These are phyloP conservation scores for Dendrocalamus sinicus DNA, from an alignment of 176 grass and related monocot species.

Conservation along the genomic window DNA sequence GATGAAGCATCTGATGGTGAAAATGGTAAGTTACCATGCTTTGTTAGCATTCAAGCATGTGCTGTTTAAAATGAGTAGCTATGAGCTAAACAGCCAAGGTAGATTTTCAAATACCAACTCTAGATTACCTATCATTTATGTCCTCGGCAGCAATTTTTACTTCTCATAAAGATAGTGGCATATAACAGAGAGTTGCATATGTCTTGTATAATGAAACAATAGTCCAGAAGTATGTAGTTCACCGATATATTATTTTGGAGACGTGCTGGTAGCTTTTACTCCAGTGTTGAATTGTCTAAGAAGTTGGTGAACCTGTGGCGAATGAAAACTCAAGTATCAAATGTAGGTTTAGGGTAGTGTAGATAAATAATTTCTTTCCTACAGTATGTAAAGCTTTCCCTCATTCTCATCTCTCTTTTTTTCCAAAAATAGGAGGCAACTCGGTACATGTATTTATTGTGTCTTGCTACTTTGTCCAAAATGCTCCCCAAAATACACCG, in stretches of 20 bases:
- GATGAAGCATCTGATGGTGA: constrained; percentile 76
- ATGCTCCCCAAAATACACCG: background rate
- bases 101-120: background rate
- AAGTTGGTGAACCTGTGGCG: background rate
- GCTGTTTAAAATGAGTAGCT: background rate
- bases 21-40: constrained; percentile 52
- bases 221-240: background rate
- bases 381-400: background rate
- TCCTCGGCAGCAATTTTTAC: background rate
- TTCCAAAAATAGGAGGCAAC: background rate
- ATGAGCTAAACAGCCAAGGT: background rate
- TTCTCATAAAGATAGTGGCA: background rate
- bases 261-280: background rate
- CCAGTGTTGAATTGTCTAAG: background rate
- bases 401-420: background rate
- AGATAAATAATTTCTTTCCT: background rate
- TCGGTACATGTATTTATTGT: background rate
- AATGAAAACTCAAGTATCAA: background rate
- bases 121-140: background rate
- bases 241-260: background rate
- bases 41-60: constrained; percentile 4
- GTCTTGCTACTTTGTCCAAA: background rate
- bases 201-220: background rate
- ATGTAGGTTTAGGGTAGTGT: background rate
- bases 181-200: background rate